Conservation (phyloP, 441 rosid genomes). For the Euphorbia schlechtendalii region DNA sequence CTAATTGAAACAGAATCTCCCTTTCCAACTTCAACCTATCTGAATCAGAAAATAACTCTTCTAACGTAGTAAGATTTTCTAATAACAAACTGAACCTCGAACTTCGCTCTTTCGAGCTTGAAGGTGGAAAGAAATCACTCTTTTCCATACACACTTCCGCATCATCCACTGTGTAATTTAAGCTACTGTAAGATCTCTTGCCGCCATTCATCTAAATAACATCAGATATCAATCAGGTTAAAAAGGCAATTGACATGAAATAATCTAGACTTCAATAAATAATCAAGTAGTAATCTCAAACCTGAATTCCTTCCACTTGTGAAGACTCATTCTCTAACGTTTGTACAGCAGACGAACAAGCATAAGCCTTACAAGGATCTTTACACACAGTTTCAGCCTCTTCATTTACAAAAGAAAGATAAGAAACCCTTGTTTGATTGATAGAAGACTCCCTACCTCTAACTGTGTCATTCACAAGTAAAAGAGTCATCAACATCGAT, state of each 20-base stretch:
- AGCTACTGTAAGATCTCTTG: slow-evolving; percentile 23
- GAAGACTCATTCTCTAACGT: slow-evolving; percentile 31
- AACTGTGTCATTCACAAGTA: slow-evolving; percentile 25
- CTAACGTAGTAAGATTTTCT: slow-evolving; percentile 60
- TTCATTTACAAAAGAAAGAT: slow-evolving; percentile 37
- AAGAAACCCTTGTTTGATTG: too few relatives aligned
- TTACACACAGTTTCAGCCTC: slow-evolving; percentile 27
- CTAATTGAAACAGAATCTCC: slow-evolving; percentile 54
- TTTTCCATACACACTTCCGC: slow-evolving; percentile 5
- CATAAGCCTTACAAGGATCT: slow-evolving; percentile 29
- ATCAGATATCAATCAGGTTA: background rate
- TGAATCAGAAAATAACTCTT: slow-evolving; percentile 48
- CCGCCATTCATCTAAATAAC: slow-evolving; percentile 33
- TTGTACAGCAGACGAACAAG: slow-evolving; percentile 33
- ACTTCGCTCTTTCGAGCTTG: slow-evolving; percentile 19
- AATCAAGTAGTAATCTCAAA: slow-evolving; percentile 18
- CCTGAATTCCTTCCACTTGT: slow-evolving; percentile 37
- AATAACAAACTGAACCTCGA: slow-evolving; percentile 44
- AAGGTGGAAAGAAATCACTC: slow-evolving; percentile 12
- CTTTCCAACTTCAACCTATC: slow-evolving; percentile 44
- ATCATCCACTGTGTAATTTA: slow-evolving; percentile 15
- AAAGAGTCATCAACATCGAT: background rate
- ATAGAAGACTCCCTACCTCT: too few relatives aligned
- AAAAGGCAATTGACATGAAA: background rate
- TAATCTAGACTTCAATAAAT: background rate